These are phyloP conservation scores for Rubroshorea leprosula DNA, from an alignment of 345 rosid species.

Conservation along the genomic window DNA sequence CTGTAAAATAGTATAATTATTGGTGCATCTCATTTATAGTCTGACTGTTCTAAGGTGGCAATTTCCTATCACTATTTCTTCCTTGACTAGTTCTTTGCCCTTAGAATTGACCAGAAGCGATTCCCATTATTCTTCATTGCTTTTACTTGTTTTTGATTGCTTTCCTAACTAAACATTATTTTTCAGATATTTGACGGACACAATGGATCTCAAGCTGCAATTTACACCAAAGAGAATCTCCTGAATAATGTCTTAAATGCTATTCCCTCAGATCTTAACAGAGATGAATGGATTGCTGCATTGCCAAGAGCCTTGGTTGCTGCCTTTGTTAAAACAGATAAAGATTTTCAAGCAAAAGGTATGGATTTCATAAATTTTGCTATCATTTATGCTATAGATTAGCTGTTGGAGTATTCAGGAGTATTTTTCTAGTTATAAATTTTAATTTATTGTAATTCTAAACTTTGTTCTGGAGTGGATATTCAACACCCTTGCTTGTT, in stretches of 20 bases:
- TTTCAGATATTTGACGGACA: slow-evolving; percentile 98
- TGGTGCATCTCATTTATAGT: background rate
- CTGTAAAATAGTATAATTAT: too few species aligned
- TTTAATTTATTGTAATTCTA: too few species aligned
- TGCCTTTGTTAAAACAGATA: slow-evolving; percentile 91
- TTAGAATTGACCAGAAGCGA: too few species aligned
- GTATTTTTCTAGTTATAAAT: too few species aligned
- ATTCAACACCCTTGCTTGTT: too few species aligned
- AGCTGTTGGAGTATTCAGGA: background rate
- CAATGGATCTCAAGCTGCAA: slow-evolving; percentile 95
- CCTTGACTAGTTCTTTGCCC: too few species aligned
- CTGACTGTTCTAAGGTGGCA: too few species aligned
- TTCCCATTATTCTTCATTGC: slow-evolving; percentile 1
- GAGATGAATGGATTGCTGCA: slow-evolving; percentile 88
- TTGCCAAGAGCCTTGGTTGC: slow-evolving; percentile 91
- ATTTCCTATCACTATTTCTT: too few species aligned
- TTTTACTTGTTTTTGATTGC: background rate
- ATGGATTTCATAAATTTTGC: background rate
- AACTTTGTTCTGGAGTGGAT: too few species aligned
- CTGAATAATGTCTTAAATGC: slow-evolving; percentile 74
- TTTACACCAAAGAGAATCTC: slow-evolving; percentile 89
- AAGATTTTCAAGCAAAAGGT: slow-evolving; percentile 82
- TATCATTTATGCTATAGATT: background rate
- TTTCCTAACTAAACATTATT: slow-evolving; percentile 13
- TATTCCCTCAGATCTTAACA: slow-evolving; percentile 73